phyloP scores from a whole-genome alignment of 257 asterid genomes.

The Gentiana dahurica region DNA sequence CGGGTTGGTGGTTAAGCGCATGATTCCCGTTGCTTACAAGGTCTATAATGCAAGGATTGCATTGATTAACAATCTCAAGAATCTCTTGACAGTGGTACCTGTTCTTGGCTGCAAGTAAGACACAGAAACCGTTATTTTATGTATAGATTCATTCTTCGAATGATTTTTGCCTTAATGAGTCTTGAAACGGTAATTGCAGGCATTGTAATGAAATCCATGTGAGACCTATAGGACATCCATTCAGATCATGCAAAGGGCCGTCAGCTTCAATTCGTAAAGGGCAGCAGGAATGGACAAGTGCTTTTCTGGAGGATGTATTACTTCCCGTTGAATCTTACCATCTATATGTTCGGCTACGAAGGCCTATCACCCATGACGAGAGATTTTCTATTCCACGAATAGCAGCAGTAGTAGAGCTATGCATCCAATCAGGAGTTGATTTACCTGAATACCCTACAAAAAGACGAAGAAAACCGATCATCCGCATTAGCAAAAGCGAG shows the following conservation, averaged over 20 bases:
- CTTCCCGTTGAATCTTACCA: slow-evolving; percentile 56
- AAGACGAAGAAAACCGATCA: slow-evolving; percentile 72
- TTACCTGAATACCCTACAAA: slow-evolving; percentile 51
- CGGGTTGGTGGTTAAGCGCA: slow-evolving; percentile 64
- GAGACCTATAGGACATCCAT: slow-evolving; percentile 78
- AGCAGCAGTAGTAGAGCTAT: slow-evolving; percentile 60
- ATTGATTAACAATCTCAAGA: slow-evolving; percentile 77
- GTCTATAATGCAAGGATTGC: slow-evolving; percentile 62
- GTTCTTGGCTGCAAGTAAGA: slow-evolving; percentile 84
- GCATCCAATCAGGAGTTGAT: slow-evolving; percentile 77
- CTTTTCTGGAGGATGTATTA: slow-evolving; percentile 38
- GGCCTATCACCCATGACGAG: slow-evolving; percentile 66
- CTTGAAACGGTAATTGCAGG: slow-evolving; percentile 22
- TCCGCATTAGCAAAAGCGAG: slow-evolving; percentile 75
- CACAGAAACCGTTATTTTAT: slow-evolving; percentile 13
- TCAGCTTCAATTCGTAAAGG: slow-evolving; percentile 61
- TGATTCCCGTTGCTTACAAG: slow-evolving; percentile 65
- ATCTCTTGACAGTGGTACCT: slow-evolving; percentile 76
- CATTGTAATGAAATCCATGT: slow-evolving; percentile 92
- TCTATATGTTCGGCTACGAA: slow-evolving; percentile 58
- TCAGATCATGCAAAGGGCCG: slow-evolving; percentile 81
- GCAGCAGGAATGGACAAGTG: slow-evolving; percentile 55
- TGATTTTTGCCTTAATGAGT: too few species aligned
- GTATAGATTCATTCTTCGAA: too few species aligned
- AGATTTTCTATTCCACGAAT: slow-evolving; percentile 57